Conservation (phyloP, 1,284 basidiomycete species). For the Malassezia nana region DNA sequence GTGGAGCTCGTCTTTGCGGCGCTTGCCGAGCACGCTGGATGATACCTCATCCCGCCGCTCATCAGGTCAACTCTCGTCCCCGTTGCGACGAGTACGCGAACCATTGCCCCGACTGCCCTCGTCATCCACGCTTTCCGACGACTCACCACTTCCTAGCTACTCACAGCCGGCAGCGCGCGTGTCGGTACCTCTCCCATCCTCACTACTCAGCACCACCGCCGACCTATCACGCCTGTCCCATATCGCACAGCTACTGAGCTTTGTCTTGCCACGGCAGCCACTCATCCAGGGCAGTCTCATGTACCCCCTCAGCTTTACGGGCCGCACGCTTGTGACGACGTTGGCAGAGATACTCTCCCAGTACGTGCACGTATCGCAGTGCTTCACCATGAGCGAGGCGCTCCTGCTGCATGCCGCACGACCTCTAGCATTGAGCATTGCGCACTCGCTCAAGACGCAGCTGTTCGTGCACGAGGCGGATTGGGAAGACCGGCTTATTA, state of each 20-base stretch:
- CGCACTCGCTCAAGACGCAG: constrained; percentile 76
- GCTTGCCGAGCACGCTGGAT: not conserved
- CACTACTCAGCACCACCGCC: constrained; percentile 49
- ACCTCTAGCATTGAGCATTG: constrained; percentile 69
- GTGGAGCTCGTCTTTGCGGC: too few species aligned
- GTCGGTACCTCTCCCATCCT: not conserved
- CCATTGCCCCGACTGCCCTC: not conserved
- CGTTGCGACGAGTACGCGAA: not conserved
- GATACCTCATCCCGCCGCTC: not conserved
- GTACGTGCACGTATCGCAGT: constrained; percentile 17
- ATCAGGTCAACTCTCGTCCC: not conserved
- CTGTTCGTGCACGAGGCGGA: constrained; percentile 96
- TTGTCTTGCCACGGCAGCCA: constrained; percentile 70
- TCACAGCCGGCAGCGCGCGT: not conserved
- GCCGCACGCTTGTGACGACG: constrained; percentile 38
- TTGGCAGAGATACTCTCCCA: constrained; percentile 25
- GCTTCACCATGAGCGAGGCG: constrained; percentile 6
- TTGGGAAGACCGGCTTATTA: constrained; percentile 73
- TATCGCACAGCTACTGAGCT: constrained; percentile 72
- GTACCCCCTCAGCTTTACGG: constrained; percentile 44
- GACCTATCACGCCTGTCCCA: constrained; percentile 78
- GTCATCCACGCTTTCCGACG: not conserved
- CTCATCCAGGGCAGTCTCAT: constrained; percentile 56
- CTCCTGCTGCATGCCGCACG: constrained; percentile 50
- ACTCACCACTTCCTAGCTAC: not conserved